These are phyloP conservation scores for Fusarium concolor DNA, from an alignment of 2,329 filamentous ascomycete species.

Conservation along the genomic window DNA sequence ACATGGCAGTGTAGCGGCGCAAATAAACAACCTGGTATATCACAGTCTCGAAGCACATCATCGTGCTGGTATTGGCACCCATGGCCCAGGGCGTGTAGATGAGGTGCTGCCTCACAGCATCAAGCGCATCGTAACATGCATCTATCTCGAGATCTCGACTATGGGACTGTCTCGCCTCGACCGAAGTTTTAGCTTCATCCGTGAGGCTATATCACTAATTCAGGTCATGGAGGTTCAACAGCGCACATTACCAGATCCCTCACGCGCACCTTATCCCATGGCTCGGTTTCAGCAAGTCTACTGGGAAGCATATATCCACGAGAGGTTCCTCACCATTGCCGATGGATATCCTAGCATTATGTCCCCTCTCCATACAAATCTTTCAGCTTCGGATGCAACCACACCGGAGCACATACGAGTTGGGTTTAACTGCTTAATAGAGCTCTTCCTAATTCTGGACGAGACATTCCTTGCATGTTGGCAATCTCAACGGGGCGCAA, in stretches of 20 bases:
- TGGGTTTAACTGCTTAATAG: constrained; percentile 54
- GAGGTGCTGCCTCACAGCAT: constrained; percentile 56
- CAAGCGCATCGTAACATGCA: constrained; percentile 61
- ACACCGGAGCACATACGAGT: constrained; percentile 53
- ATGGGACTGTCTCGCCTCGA: constrained; percentile 62
- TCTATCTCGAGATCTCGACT: constrained; percentile 65
- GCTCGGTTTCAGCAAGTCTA: constrained; percentile 59
- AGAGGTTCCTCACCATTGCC: constrained; percentile 65
- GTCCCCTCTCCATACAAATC: constrained; percentile 48
- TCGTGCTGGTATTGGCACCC: constrained; percentile 44
- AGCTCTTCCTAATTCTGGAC: constrained; percentile 54
- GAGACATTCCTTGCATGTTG: constrained; percentile 54
- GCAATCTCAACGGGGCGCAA: constrained; percentile 48
- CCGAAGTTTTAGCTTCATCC: constrained; percentile 62
- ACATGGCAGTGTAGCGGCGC: constrained; percentile 35
- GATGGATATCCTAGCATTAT: constrained; percentile 58
- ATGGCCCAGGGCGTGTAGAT: constrained; percentile 52
- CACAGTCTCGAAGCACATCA: constrained; percentile 47
- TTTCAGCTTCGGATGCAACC: constrained; percentile 48
- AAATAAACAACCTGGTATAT: constrained; percentile 41
- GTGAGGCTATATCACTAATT: constrained; percentile 59
- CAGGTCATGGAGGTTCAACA: constrained; percentile 39
- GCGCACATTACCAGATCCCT: constrained; percentile 29
- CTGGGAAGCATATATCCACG: constrained; percentile 68
- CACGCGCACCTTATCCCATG: constrained; percentile 25